Percentiles rank a stretch among this genome's conserved stretches.
Conservation (phyloP, 2,329 filamentous ascomycete species). For the Aspergillus ochraceus region DNA sequence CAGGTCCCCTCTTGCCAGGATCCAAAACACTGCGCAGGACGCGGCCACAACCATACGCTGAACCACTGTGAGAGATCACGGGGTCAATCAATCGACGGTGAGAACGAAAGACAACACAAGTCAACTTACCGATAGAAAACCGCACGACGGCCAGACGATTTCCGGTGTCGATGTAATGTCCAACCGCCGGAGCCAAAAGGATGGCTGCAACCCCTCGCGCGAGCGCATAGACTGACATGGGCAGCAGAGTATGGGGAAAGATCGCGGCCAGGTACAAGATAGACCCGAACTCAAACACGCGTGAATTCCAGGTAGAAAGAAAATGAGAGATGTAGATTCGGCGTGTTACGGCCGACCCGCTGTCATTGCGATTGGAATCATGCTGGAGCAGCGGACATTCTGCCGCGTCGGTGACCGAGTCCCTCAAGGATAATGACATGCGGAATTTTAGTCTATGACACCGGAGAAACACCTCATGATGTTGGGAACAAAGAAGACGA, state of each 20-base stretch:
- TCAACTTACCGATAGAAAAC: conserved; percentile 45
- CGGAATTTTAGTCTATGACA: no score
- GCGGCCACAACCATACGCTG: conserved; percentile 45
- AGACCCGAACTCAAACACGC: conserved; percentile 64
- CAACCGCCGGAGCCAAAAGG: conserved; percentile 59
- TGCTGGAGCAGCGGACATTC: background rate
- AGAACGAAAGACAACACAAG: background rate
- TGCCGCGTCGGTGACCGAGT: background rate
- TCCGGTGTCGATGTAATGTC: conserved; percentile 58
- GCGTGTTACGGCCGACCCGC: background rate
- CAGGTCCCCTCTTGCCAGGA: conserved; percentile 20
- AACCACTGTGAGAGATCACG: background rate
- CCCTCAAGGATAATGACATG: background rate
- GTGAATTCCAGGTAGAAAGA: conserved; percentile 65
- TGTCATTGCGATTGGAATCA: background rate
- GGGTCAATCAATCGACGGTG: background rate
- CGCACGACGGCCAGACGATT: conserved; percentile 54
- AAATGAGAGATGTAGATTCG: conserved; percentile 59
- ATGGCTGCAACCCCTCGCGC: conserved; percentile 59
- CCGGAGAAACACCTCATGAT: no score
- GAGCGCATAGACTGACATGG: conserved; percentile 69
- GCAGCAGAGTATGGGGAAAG: conserved; percentile 61
- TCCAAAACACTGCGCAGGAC: conserved; percentile 51
- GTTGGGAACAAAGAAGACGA: no score
- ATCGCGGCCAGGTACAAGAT: conserved; percentile 59